Conservation (phyloP, 1,284 basidiomycete species). For the Ceratobasidium sp. region DNA sequence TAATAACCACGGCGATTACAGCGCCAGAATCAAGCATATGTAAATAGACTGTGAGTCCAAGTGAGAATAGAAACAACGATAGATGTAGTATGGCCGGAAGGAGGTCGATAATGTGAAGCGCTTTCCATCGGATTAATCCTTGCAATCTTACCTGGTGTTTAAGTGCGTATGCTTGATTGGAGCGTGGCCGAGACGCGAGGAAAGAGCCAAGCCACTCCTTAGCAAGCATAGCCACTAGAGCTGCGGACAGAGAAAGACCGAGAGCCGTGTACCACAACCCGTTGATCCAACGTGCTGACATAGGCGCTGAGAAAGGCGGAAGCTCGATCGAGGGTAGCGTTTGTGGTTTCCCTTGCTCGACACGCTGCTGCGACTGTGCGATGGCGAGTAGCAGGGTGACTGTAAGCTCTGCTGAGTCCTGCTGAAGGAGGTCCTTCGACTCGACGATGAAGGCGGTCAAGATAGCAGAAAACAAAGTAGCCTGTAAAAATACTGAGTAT, state of each 20-base stretch:
- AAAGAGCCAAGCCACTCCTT: constrained; percentile 26
- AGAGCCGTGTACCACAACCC: constrained; percentile 19
- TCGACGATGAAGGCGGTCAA: too few species aligned
- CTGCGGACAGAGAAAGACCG: not conserved
- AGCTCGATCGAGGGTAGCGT: not conserved
- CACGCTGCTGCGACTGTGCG: too few species aligned
- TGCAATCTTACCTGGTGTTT: not conserved
- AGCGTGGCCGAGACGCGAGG: not conserved
- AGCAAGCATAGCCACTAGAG: constrained; percentile 2
- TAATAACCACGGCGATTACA: not conserved
- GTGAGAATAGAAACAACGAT: constrained; percentile 33
- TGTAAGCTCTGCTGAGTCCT: too few species aligned
- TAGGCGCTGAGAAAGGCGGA: not conserved
- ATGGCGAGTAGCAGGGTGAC: too few species aligned
- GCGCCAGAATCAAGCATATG: not conserved
- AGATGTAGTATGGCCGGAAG: constrained; percentile 30
- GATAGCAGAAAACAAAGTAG: too few species aligned
- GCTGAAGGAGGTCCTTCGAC: too few species aligned
- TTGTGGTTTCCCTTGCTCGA: not conserved
- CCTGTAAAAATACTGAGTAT: too few species aligned
- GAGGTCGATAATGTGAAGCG: constrained; percentile 13
- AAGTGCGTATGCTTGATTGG: not conserved
- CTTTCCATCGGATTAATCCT: constrained; percentile 23
- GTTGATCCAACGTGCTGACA: not conserved
- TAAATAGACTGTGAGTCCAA: constrained; percentile 5